Base-by-base conservation (phyloP, 768 basidiomycete genomes). In the Solioccasus polychromus region DNA sequence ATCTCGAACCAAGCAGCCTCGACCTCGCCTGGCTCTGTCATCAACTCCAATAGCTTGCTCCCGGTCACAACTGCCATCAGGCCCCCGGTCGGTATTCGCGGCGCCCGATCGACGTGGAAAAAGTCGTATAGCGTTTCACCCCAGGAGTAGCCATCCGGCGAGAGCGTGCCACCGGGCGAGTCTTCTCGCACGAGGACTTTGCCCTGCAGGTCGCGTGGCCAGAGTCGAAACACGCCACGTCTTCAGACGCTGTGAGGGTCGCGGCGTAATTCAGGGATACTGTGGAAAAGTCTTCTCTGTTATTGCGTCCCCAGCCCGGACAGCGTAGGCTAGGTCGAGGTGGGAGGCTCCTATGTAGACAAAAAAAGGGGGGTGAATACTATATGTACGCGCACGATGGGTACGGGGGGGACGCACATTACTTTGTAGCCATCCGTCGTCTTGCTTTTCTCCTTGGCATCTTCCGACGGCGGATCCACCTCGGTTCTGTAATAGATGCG, bases 111-210 rank as follows among this genome's bases (percentile, higher is more conserved):
- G 17, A 62, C 55, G 5, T 18, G 0, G 28, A 34, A 67, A 28
- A 67, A 41, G 28, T 68, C 65, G 26, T 52, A 60, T 11, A 66
- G 40, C 8, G 64, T 66, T 0, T 50, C 62, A 4, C 51, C 64
- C 65, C 65, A 67, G 8, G 47, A 35, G 30, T 52, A 52, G 0
- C 54, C 56, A 12, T 60, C 61, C 0, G 52, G 56, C 2, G 57
- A 54, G 5, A 47, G 6, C 32, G 41, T 67, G 1, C 64, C 65
- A 4, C 3, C 35, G 12, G 14, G 4, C 1, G 28, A 19, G 4
- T 29, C 17, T 8, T 3, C 25, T 2, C 30, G 34, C 2, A 18
- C 1, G 12, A 66, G 22, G 4, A 1, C 5, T 9, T 44, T 39
- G 2, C 65, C 63, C 0, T 52, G 38, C 0, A 53, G 55, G 23